phyloP scores from a whole-genome alignment of 768 basidiomycete species.

The Cyclocybe cylindracea region DNA sequence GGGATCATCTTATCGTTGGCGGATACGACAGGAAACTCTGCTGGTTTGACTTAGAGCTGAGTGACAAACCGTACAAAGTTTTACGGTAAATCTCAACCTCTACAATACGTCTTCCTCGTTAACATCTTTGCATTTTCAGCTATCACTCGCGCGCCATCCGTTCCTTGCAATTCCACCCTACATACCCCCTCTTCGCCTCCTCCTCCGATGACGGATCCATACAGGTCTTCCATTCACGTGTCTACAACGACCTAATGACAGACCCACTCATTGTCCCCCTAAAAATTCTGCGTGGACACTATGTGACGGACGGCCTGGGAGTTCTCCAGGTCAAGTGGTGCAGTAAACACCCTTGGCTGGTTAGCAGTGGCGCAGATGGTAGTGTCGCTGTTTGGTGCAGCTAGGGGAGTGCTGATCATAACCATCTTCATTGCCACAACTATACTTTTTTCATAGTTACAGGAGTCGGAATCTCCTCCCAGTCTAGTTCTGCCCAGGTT shows the following conservation, averaged over 20 bases:
- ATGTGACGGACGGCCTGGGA: constrained; percentile 81
- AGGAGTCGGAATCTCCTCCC: not conserved
- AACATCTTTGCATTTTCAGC: constrained; percentile 38
- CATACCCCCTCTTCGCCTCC: constrained; percentile 94
- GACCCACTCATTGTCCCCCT: constrained; percentile 97
- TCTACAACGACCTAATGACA: constrained; percentile 94
- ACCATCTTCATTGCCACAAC: not conserved
- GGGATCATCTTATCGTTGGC: constrained; percentile 96
- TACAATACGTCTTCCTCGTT: constrained; percentile 2
- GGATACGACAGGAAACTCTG: constrained; percentile 97
- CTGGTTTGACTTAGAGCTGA: constrained; percentile 98
- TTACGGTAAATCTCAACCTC: constrained; percentile 60
- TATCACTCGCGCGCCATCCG: constrained; percentile 95
- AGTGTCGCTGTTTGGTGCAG: constrained; percentile 87
- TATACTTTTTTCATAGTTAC: not conserved
- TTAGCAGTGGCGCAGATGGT: constrained; percentile 93
- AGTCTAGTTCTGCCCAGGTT: too few relatives aligned
- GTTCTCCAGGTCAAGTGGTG: constrained; percentile 93
- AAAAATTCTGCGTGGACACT: constrained; percentile 94
- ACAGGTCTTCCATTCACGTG: constrained; percentile 94
- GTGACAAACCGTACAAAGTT: constrained; percentile 96
- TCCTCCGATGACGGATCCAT: constrained; percentile 97
- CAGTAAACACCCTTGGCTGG: constrained; percentile 86
- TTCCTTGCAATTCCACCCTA: constrained; percentile 89
- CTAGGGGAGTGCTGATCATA: constrained; percentile 26